Evolutionary conservation across 1,284 basidiomycete species (phyloP), one percentile per base, ranked within the genome.

Genomic region (Trichosporon inkin): DNA sequence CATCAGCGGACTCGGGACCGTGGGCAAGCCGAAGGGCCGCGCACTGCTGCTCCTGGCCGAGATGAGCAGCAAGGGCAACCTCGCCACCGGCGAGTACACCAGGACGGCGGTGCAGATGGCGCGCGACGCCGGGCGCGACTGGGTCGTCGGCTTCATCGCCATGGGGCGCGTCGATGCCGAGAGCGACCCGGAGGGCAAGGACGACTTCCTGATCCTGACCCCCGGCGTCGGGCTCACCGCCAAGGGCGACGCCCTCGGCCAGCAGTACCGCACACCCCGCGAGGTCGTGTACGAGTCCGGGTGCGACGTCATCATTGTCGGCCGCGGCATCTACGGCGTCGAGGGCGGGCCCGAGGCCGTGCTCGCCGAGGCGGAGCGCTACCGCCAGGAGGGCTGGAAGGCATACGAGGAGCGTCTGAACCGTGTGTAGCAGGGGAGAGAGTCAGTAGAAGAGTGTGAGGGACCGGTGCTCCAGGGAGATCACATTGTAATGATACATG

Each of bases 251-350:
- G 81, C 81, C 2, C 87, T 95, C 85, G 96, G 95, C 14, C 96
- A 99, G 79, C 93, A 97, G 77, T 99, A 99, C 78, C 83, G 93
- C 58, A 95, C 93, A 3, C 96, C 96, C 0, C 80, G 84, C 36
- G 83, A 95, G 75, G 95, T 96, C 20, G 81, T 99, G 16, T 76
- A 84, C 37, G 85, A 89, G 54, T 86, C 84, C 47, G 94, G 92
- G n/a, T 92, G 91, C 75, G 96, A 99, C 80, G 85, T 99, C 28
- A 99, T 99, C 73, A 99, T 99, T 66, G 96, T 99, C 38, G 96
- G 96, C 14, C 82, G 96, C 60, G 96, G 95, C 0, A 88, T 99
- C 55, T 96, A 97, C 77, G 92, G 91, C 16, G 67, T 75, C 34
- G 80, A 83, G 41, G 81, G 84, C 8, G 81, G 84, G 19, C 83